Conservation (phyloP, 1,284 basidiomycete genomes). For the Polyporus tsugae region DNA sequence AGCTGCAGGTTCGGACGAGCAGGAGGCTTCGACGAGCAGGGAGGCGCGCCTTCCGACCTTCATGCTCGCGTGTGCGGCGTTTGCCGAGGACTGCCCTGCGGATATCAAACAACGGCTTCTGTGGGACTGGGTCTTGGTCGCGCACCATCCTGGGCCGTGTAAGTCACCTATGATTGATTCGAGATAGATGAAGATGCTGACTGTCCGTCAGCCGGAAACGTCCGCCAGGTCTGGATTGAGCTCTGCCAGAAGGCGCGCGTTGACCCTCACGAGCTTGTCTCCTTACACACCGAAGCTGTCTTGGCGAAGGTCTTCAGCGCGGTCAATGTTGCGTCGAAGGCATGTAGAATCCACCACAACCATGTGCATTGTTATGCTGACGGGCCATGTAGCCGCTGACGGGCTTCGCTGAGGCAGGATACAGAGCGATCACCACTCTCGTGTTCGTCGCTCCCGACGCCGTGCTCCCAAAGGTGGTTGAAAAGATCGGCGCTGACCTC, state of each 20-base stretch:
- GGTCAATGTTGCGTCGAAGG: slow-evolving; percentile 53
- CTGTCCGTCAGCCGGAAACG: slow-evolving; percentile 52
- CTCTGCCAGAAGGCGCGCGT: slow-evolving; percentile 72
- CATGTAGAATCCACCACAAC: slow-evolving; percentile 34
- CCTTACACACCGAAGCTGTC: slow-evolving; percentile 57
- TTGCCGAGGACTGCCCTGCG: slow-evolving; percentile 49
- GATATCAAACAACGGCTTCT: slow-evolving; percentile 53
- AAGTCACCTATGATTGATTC: slow-evolving; percentile 15
- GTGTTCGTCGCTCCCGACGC: slow-evolving; percentile 79
- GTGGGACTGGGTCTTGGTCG: slow-evolving; percentile 69
- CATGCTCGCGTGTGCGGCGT: slow-evolving; percentile 57
- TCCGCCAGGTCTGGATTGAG: slow-evolving; percentile 85
- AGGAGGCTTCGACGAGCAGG: slow-evolving; percentile 49
- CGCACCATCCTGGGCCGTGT: slow-evolving; percentile 81
- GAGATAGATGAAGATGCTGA: neutral
- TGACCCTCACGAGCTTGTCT: slow-evolving; percentile 74
- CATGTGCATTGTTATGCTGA: neutral
- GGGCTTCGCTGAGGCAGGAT: slow-evolving; percentile 71
- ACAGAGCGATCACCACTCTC: slow-evolving; percentile 79
- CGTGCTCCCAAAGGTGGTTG: slow-evolving; percentile 75
- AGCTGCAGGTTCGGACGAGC: slow-evolving; percentile 38
- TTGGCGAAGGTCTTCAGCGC: slow-evolving; percentile 58
- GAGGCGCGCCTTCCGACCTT: slow-evolving; percentile 58
- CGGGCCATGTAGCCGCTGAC: slow-evolving; percentile 14
- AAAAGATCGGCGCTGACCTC: slow-evolving; percentile 72